Evolutionary conservation across 768 basidiomycete species (phyloP).

Genomic region (Polyporus arcularius): DNA sequence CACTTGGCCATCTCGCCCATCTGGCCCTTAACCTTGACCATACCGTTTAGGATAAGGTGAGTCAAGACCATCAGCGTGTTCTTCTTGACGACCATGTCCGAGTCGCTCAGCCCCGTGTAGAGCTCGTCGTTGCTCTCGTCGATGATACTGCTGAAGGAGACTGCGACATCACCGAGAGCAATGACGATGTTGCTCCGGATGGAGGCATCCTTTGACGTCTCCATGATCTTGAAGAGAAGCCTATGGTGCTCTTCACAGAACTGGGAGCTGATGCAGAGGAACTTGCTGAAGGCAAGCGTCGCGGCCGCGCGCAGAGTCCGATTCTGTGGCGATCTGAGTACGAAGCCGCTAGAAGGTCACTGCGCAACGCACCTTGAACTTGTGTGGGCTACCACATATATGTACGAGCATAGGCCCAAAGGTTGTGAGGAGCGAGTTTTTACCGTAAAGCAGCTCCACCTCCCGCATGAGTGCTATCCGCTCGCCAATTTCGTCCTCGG

Average conservation of each 20-base stretch:
- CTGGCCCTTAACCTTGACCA: constrained; percentile 99
- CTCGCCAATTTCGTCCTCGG: constrained; percentile 98
- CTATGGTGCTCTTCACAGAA: constrained; percentile 92
- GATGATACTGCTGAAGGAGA: constrained; percentile 96
- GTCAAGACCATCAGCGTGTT: constrained; percentile 99
- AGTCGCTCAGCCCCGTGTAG: constrained; percentile 91
- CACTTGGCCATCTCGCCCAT: constrained; percentile 99
- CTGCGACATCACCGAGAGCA: constrained; percentile 95
- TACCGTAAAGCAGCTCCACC: constrained; percentile 82
- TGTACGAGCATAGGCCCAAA: constrained; percentile 91
- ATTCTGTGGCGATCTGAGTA: constrained; percentile 52
- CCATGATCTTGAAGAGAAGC: constrained; percentile 91
- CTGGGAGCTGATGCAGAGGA: constrained; percentile 91
- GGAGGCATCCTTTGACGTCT: constrained; percentile 85
- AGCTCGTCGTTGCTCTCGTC: constrained; percentile 97
- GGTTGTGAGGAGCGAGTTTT: constrained; percentile 74
- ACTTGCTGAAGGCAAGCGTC: constrained; percentile 88
- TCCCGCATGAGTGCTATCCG: constrained; percentile 83
- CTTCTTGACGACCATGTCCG: constrained; percentile 91
- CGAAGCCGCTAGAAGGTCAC: not conserved
- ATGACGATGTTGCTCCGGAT: constrained; percentile 97
- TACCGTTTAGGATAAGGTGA: constrained; percentile 94
- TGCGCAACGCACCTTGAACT: constrained; percentile 69
- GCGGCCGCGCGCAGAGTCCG: constrained; percentile 83
- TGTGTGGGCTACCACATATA: constrained; percentile 87